A percentile compares a stretch with the other conserved stretches of the same genome.
phyloP scores from a whole-genome alignment of 768 basidiomycete species.

The Auricularia sp. region DNA sequence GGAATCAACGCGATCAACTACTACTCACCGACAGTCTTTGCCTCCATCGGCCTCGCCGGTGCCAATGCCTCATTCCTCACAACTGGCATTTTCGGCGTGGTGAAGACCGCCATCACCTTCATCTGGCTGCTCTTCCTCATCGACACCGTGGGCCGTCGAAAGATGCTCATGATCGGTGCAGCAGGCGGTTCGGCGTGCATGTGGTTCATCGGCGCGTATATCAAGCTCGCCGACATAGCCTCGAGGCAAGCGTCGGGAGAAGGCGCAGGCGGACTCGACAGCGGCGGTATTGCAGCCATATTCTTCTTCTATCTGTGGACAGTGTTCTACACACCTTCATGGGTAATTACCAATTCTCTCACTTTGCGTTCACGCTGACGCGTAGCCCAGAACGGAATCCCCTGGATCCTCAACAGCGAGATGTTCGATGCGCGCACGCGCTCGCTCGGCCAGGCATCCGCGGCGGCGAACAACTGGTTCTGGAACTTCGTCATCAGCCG shows the following conservation, averaged over 20 bases:
- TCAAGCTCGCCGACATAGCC: slow-evolving; percentile 27
- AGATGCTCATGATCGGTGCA: slow-evolving; percentile 32
- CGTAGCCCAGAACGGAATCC: slow-evolving; percentile 35
- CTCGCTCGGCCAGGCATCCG: slow-evolving; percentile 19
- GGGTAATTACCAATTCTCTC: too few relatives aligned
- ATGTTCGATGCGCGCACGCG: slow-evolving; percentile 24
- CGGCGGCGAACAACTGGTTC: slow-evolving; percentile 5
- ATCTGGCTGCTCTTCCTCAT: slow-evolving; percentile 34
- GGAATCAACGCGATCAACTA: slow-evolving; percentile 36
- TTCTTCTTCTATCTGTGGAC: slow-evolving; percentile 23
- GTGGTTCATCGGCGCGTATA: slow-evolving; percentile 36
- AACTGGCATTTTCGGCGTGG: slow-evolving; percentile 37
- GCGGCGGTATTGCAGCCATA: slow-evolving; percentile 24
- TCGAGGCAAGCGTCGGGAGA: slow-evolving; percentile 12
- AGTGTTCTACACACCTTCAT: too few relatives aligned
- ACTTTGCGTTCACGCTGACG: slow-evolving; percentile 12
- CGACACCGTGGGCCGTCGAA: slow-evolving; percentile 33
- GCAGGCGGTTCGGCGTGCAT: slow-evolving; percentile 30
- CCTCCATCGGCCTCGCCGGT: too few relatives aligned
- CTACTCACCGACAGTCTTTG: slow-evolving; percentile 34
- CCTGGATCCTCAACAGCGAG: slow-evolving; percentile 36
- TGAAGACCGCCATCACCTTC: slow-evolving; percentile 23
- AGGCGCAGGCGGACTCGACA: slow-evolving; percentile 5
- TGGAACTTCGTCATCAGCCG: slow-evolving; percentile 19
- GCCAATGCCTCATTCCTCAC: too few relatives aligned